Percentiles rank a stretch among this genome's conserved stretches.
These are phyloP conservation scores for Termitomyces sp. DNA, from an alignment of 768 basidiomycete species.

Conservation along the genomic window DNA sequence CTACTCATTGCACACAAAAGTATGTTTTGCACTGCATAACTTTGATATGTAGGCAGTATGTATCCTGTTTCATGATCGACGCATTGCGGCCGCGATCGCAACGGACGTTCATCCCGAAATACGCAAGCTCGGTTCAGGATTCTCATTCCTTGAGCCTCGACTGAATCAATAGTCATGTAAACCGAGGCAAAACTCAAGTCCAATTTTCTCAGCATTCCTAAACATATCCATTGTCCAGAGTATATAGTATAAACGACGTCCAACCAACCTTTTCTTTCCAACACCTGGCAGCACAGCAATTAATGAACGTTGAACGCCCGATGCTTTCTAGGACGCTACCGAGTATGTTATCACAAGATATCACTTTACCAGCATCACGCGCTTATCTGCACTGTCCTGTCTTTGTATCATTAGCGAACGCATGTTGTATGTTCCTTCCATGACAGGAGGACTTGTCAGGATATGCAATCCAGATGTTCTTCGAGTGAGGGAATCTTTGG, in stretches of 20 bases:
- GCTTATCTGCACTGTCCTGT: constrained; percentile 19
- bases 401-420: constrained; percentile 1
- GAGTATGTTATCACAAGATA: constrained; percentile 17
- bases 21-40: background rate
- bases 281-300: background rate
- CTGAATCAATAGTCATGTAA: background rate
- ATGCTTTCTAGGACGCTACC: background rate
- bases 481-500: constrained; percentile 33
- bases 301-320: background rate
- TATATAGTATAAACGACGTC: background rate
- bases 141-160: background rate
- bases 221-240: background rate
- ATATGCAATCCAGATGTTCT: constrained; percentile 17
- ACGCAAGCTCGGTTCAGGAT: background rate
- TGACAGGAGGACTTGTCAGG: constrained; percentile 13
- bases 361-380: constrained; percentile 17
- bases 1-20: background rate
- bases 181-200: background rate
- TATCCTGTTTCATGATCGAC: constrained; percentile 7
- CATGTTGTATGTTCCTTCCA: background rate
- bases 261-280: background rate
- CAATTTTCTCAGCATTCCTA: background rate
- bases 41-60: background rate
- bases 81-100: background rate
- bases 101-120: background rate